Percentiles rank a stretch among this genome's conserved stretches.
Evolutionary conservation across 495 filamentous ascomycete genomes (phyloP).

Genomic region (Tuber calosporum): DNA sequence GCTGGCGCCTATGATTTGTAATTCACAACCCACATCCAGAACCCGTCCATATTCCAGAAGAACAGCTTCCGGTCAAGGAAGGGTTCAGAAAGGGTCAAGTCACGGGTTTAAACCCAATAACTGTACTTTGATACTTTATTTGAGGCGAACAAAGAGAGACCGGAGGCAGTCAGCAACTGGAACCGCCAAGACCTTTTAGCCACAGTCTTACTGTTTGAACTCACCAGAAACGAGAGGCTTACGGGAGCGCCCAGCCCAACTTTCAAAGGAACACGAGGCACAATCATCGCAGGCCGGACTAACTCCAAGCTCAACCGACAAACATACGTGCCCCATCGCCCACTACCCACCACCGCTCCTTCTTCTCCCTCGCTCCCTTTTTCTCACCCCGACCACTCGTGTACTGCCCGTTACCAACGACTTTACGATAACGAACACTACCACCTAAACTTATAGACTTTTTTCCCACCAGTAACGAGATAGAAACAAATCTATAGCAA

Average conservation of each 20-base stretch:
- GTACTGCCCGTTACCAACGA: background rate
- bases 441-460: background rate
- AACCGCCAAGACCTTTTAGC: background rate
- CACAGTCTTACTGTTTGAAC: background rate
- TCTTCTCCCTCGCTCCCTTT: background rate
- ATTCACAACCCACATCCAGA: background rate
- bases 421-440: background rate
- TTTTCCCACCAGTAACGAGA: background rate
- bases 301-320: background rate
- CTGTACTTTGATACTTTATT: background rate
- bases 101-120: background rate
- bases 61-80: background rate
- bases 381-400: background rate
- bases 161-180: background rate
- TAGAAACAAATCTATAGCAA: slow-evolving; percentile 34
- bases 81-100: background rate
- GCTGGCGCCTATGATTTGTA: background rate
- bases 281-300: background rate
- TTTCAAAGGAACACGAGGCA: background rate
- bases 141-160: background rate
- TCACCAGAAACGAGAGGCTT: background rate
- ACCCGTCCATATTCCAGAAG: background rate
- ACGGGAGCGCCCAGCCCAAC: background rate
- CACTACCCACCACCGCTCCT: background rate
- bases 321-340: background rate